These are phyloP conservation scores for Helicosporidium sp. DNA, from an alignment of 139 green algal species.

Conservation along the genomic window DNA sequence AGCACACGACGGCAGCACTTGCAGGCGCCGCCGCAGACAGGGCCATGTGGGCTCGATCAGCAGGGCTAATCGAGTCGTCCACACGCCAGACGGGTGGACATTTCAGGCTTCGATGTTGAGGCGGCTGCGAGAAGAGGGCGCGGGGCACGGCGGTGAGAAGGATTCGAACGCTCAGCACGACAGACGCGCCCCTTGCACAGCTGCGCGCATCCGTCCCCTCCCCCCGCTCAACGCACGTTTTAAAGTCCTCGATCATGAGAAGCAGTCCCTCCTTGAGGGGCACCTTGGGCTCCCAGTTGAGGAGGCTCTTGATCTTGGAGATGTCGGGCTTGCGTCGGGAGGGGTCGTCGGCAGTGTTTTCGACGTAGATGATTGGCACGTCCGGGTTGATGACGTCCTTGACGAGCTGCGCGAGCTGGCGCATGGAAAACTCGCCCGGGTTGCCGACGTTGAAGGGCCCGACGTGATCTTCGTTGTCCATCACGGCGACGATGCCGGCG, in stretches of 20 bases:
- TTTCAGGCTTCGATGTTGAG: background rate
- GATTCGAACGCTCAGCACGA: background rate
- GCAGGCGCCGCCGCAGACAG: no score
- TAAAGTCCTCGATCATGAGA: conserved; percentile 93
- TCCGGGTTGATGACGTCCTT: conserved; percentile 69
- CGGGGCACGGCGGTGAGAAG: background rate
- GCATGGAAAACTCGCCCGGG: conserved; percentile 96
- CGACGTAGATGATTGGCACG: conserved; percentile 44
- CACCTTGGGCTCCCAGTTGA: conserved; percentile 89
- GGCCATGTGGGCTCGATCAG: no score
- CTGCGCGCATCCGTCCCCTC: background rate
- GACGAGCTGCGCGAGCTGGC: conserved; percentile 81
- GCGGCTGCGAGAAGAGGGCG: background rate
- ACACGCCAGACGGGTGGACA: background rate
- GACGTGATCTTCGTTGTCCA: conserved; percentile 69
- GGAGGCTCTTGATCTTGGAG: conserved; percentile 52
- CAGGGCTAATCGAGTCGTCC: background rate
- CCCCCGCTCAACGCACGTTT: conserved; percentile 1
- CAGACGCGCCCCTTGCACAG: no score
- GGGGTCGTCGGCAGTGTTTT: conserved; percentile 95
- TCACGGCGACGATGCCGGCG: conserved; percentile 54
- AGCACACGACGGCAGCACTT: no score
- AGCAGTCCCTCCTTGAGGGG: conserved; percentile 62
- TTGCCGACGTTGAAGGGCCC: conserved; percentile 98
- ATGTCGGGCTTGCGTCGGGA: conserved; percentile 63